Evolutionary conservation across 2,329 filamentous ascomycete genomes (phyloP), one percentile per base, ranked within the genome.

Genomic region (Clonostachys sp.): DNA sequence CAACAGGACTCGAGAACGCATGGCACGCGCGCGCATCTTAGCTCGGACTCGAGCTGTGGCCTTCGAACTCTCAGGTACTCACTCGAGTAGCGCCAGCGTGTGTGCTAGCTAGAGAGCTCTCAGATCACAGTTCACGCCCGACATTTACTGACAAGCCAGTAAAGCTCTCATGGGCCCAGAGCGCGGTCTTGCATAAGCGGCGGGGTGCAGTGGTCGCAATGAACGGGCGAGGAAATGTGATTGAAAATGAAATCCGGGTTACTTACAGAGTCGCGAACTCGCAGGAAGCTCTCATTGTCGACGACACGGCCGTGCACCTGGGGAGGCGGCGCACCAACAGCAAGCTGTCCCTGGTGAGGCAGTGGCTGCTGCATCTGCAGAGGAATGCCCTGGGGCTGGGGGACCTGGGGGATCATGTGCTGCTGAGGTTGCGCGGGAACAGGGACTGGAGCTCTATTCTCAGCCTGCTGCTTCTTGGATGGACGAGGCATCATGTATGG

Each of bases 201-300:
- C 24, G 24, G 24, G 8, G 24, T 30, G 24, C n/a, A 38, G 34
- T 10, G 18, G 42, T 13, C 16, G 13, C 16, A 16, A 42, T n/a
- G 17, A 12, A 20, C 17, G 51, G 50, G 44, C 49, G 43, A 35
- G 44, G 40, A 44, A 13, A 44, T 17, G 16, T 24, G 40, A 17
- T 24, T 20, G 18, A 34, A 36, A 30, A 30, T 9, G 24, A 10
- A 30, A 30, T 30, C 8, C 10, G 24, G 24, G 24, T 30, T 30
- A 72, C 87, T 79, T 84, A 95, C 90, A 64, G 83, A 85, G 64
- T 95, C 89, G 60, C 89, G 82, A 44, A 91, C 89, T 61, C 85
- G 78, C 51, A 89, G 78, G 64, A 92, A 92, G 65, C 89, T 86
- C 49, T 89, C 85, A 48, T 87, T 77, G 51, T 89, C 82, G 54